Evolutionary conservation across 345 rosid species (phyloP).

Genomic region (Lumnitzera littorea): DNA sequence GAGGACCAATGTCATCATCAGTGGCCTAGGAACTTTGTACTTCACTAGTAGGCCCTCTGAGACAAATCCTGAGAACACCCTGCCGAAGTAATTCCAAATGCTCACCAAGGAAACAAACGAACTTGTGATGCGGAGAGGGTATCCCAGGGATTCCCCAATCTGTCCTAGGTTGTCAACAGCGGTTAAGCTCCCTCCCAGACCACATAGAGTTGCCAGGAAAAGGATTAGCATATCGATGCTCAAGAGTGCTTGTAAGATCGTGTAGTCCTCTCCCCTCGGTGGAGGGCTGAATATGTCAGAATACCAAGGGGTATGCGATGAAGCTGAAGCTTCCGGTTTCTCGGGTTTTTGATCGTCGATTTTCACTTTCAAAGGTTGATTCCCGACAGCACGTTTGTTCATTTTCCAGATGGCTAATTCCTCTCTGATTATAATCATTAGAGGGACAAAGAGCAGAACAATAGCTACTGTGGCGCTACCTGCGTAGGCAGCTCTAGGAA

Average conservation of each 20-base stretch:
- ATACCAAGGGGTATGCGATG: conserved; percentile 34
- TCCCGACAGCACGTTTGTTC: conserved; percentile 19
- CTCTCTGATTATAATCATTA: conserved; percentile 48
- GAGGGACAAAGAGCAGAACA: conserved; percentile 56
- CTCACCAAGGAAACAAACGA: conserved; percentile 75
- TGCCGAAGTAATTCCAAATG: conserved; percentile 86
- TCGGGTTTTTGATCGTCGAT: conserved; percentile 13
- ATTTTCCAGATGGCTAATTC: conserved; percentile 52
- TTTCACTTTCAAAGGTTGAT: not conserved
- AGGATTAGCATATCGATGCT: conserved; percentile 67
- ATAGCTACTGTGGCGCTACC: conserved; percentile 35
- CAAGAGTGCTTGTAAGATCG: conserved; percentile 66
- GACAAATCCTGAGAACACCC: conserved; percentile 77
- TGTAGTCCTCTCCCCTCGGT: conserved; percentile 81
- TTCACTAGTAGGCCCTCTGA: conserved; percentile 51
- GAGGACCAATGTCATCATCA: conserved; percentile 67
- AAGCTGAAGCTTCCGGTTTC: conserved; percentile 9
- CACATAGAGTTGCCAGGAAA: conserved; percentile 59
- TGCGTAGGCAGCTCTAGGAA: conserved; percentile 46
- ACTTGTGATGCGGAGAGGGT: conserved; percentile 46
- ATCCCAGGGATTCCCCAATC: conserved; percentile 84
- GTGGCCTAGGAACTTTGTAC: conserved; percentile 61
- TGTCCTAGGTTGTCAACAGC: conserved; percentile 87
- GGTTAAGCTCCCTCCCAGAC: conserved; percentile 71
- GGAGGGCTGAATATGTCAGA: conserved; percentile 44